Evolutionary conservation across 805 yeast genomes (phyloP).

Genomic region (Wickerhamiella slavikovae): DNA sequence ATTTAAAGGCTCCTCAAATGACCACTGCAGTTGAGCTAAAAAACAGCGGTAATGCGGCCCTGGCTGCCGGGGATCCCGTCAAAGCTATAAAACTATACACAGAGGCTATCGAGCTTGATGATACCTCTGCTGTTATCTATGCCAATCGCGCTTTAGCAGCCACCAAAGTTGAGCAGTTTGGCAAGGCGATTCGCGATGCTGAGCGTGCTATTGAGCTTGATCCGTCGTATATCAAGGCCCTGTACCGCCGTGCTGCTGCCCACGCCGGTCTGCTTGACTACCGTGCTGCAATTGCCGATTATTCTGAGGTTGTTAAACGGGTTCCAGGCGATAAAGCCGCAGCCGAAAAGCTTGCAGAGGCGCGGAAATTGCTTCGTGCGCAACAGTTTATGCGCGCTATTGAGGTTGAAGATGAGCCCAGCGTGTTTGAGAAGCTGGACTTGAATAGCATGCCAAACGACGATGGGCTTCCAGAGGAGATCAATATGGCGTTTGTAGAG

Average conservation of each 20-base stretch:
- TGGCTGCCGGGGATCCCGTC: constrained; percentile 37
- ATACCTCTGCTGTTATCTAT: constrained; percentile 41
- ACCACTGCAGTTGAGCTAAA: constrained; percentile 18
- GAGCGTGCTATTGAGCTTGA: constrained; percentile 48
- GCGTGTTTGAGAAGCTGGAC: constrained; percentile 24
- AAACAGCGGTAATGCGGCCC: constrained; percentile 44
- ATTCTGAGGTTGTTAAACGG: constrained; percentile 35
- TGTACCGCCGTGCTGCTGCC: constrained; percentile 75
- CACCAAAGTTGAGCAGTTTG: constrained; percentile 69
- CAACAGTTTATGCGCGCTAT: constrained; percentile 77
- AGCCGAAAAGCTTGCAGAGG: constrained; percentile 34
- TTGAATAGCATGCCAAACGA: constrained; percentile 25
- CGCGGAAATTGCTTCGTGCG: constrained; percentile 44
- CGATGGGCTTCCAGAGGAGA: constrained; percentile 29
- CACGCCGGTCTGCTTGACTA: constrained; percentile 55
- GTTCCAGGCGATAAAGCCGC: constrained; percentile 58
- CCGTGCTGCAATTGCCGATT: constrained; percentile 50
- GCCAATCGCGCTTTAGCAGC: constrained; percentile 82
- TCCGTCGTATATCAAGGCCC: constrained; percentile 50
- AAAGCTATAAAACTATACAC: constrained; percentile 51
- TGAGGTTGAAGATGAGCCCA: constrained; percentile 40
- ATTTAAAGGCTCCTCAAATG: not conserved
- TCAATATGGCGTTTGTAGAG: constrained; percentile 35
- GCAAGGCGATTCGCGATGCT: constrained; percentile 66
- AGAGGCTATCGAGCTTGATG: constrained; percentile 44